Percentiles rank a stretch among this genome's conserved stretches.
Evolutionary conservation across 768 basidiomycete species (phyloP).

Genomic region (Lactifluus echinatus): DNA sequence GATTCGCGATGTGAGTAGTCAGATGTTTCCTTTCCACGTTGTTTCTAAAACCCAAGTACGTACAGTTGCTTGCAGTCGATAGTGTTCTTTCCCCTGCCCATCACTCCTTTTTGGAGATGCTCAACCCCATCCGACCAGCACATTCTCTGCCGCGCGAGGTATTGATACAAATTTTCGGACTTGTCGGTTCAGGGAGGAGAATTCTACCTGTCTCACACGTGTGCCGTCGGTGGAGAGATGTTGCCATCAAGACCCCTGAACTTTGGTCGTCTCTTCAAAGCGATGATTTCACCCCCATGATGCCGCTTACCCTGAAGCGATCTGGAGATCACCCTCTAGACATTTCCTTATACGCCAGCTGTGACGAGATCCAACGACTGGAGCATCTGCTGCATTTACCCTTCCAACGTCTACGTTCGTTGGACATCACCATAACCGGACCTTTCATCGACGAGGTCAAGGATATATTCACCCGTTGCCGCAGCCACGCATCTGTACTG

Average conservation of each 20-base stretch:
- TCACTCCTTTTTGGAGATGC: conserved; percentile 8
- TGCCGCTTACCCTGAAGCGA: neutral
- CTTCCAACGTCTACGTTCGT: neutral
- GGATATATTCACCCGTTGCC: conserved; percentile 16
- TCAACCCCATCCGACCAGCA: too few species aligned
- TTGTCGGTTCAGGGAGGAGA: conserved; percentile 8
- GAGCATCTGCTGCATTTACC: conserved; percentile 6
- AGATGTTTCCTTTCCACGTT: neutral
- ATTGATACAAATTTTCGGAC: conserved; percentile 12
- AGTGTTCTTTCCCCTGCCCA: conserved; percentile 6
- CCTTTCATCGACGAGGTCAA: conserved; percentile 17
- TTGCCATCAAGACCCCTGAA: conserved; percentile 8
- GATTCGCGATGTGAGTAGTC: conserved; percentile 10
- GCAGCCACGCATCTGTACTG: conserved; percentile 12
- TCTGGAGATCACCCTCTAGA: conserved; percentile 3
- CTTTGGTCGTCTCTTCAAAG: conserved; percentile 10
- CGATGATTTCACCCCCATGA: conserved; percentile 12
- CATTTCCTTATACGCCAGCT: conserved; percentile 3
- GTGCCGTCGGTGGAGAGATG: conserved; percentile 13
- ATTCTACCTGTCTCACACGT: conserved; percentile 13
- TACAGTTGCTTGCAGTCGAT: conserved; percentile 4
- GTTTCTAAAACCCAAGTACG: neutral
- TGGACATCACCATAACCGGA: conserved; percentile 1
- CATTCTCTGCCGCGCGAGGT: conserved; percentile 8
- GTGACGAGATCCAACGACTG: conserved; percentile 6